Evolutionary conservation across 139 green algal species (phyloP).

Genomic region (Medakamo hakoo): DNA sequence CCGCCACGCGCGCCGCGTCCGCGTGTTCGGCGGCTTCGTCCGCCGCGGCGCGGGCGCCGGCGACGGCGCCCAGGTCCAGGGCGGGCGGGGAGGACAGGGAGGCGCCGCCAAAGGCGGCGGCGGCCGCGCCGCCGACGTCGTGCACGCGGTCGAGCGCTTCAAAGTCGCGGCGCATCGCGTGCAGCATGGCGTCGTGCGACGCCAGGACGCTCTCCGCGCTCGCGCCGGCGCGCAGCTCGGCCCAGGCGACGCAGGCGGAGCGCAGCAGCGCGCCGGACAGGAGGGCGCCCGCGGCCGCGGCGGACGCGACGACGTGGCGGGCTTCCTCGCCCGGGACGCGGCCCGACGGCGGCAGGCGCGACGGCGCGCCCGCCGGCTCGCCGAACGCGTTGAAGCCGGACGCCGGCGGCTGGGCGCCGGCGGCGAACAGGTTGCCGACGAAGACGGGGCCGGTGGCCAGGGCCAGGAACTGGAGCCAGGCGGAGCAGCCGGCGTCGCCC

Average conservation of each 20-base stretch:
- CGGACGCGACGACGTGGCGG: not conserved
- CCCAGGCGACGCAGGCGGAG: constrained; percentile 1
- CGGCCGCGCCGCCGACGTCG: not conserved
- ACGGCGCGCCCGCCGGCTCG: constrained; percentile 1
- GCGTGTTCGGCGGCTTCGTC: constrained; percentile 2
- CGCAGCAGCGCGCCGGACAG: constrained; percentile 1
- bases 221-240: not conserved
- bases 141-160: constrained; percentile 1
- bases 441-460: constrained; percentile 2
- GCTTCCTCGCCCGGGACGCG: not conserved
- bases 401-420: not conserved
- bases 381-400: constrained; percentile 3
- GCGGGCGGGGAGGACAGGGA: not conserved
- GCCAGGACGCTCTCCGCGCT: not conserved
- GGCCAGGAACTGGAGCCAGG: constrained; percentile 7
- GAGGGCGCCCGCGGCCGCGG: constrained; percentile 1
- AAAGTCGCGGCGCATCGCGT: constrained; percentile 1
- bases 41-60: not conserved
- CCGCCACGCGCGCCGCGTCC: not conserved
- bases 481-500: constrained; percentile 2
- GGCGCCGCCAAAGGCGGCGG: not conserved
- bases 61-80: constrained; percentile 1
- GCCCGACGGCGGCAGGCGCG: constrained; percentile 3
- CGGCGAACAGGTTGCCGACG: not conserved
- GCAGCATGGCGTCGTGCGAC: constrained; percentile 3